A percentile compares a stretch with the other conserved stretches of the same genome.
phyloP scores from a whole-genome alignment of 1,284 basidiomycete genomes.

The Moesziomyces globuligerus region DNA sequence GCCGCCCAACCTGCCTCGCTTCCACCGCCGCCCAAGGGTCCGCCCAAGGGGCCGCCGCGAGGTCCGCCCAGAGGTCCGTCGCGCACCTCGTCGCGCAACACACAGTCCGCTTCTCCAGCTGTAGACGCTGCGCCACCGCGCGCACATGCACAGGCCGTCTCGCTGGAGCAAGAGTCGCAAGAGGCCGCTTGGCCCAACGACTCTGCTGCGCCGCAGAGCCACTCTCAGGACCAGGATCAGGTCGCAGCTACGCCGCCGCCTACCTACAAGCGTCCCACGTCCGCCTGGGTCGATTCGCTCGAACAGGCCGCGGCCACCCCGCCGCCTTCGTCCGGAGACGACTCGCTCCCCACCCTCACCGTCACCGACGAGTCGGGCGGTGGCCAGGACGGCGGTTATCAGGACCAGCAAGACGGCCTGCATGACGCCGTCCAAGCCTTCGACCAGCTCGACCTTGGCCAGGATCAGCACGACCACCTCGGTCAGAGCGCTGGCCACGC shows the following conservation, averaged over 20 bases:
- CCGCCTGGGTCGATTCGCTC: slow-evolving; percentile 40
- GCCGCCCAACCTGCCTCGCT: slow-evolving; percentile 6
- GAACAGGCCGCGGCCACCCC: slow-evolving; percentile 42
- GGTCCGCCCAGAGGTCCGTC: slow-evolving; percentile 46
- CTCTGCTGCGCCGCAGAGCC: slow-evolving; percentile 6
- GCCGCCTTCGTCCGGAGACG: slow-evolving; percentile 23
- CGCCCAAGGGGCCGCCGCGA: slow-evolving; percentile 27
- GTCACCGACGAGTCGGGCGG: slow-evolving; percentile 38
- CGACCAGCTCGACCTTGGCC: slow-evolving; percentile 14
- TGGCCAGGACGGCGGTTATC: slow-evolving; percentile 1
- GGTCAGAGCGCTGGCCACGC: slow-evolving; percentile 9
- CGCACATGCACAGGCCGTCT: slow-evolving; percentile 13
- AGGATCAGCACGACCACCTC: slow-evolving; percentile 3
- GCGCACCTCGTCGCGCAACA: slow-evolving; percentile 32
- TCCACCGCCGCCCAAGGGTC: slow-evolving; percentile 22
- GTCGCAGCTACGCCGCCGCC: slow-evolving; percentile 24
- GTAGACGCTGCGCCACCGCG: not conserved
- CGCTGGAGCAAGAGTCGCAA: slow-evolving; percentile 30
- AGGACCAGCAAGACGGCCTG: slow-evolving; percentile 1
- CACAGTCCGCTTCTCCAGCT: slow-evolving; percentile 15
- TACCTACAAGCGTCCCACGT: slow-evolving; percentile 22
- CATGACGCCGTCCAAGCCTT: slow-evolving; percentile 29
- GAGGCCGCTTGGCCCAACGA: slow-evolving; percentile 11
- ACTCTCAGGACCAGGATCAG: slow-evolving; percentile 4
- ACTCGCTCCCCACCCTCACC: slow-evolving; percentile 33